Percentiles rank a stretch among this genome's conserved stretches.
phyloP scores from a whole-genome alignment of 2,329 filamentous ascomycete genomes.

The Plectosphaerella plurivora region DNA sequence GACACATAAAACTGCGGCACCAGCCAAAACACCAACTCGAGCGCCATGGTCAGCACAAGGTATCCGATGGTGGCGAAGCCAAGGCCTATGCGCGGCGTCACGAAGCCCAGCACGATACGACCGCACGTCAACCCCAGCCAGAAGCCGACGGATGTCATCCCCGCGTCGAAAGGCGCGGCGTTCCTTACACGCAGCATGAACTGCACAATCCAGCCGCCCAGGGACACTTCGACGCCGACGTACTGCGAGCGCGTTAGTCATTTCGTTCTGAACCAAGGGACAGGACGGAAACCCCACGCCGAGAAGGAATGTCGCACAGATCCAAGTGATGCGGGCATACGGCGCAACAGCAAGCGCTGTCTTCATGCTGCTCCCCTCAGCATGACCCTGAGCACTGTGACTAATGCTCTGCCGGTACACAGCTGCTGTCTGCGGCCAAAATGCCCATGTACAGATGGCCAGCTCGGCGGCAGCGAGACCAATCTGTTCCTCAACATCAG shows the following conservation, averaged over 20 bases:
- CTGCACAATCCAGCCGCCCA: conserved; percentile 79
- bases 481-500: conserved; percentile 31
- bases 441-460: conserved; percentile 39
- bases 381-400: conserved; percentile 11
- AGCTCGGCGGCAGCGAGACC: conserved; percentile 52
- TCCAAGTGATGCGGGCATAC: conserved; percentile 56
- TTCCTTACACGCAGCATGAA: conserved; percentile 76
- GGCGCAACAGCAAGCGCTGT: conserved; percentile 36
- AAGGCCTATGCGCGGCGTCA: conserved; percentile 68
- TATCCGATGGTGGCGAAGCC: conserved; percentile 61
- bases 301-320: conserved; percentile 68
- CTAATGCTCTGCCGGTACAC: conserved; percentile 41
- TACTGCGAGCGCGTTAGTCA: conserved; percentile 34
- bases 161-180: conserved; percentile 63
- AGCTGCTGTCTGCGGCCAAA: conserved; percentile 53
- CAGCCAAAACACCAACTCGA: conserved; percentile 76
- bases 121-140: conserved; percentile 78
- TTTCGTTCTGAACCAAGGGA: too few relatives aligned
- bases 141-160: conserved; percentile 74
- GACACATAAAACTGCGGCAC: conserved; percentile 74
- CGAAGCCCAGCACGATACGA: conserved; percentile 65
- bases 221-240: conserved; percentile 69
- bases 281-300: conserved; percentile 21
- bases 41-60: conserved; percentile 56
- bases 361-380: conserved; percentile 22